These are phyloP conservation scores for Rhexocercosporidium sp. DNA, from an alignment of 2,329 filamentous ascomycete genomes.

Conservation along the genomic window DNA sequence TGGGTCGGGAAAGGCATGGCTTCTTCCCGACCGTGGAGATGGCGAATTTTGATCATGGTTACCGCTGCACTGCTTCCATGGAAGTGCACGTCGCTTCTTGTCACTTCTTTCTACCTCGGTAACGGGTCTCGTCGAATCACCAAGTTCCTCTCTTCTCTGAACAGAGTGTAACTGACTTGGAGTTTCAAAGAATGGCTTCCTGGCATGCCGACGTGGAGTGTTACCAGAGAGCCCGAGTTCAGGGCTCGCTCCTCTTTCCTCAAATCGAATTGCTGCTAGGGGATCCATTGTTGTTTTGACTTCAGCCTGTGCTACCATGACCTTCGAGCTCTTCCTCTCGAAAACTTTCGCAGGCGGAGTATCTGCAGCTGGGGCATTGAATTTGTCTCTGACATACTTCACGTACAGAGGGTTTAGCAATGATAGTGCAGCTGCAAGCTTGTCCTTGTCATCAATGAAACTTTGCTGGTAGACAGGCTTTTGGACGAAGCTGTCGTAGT, in stretches of 20 bases:
- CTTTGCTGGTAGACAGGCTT: conserved; percentile 32
- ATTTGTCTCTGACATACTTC: not conserved
- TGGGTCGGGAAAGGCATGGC: not conserved
- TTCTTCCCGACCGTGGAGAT: not conserved
- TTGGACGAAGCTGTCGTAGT: conserved; percentile 44
- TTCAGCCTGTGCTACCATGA: not conserved
- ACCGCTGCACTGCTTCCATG: not conserved
- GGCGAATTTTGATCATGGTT: not conserved
- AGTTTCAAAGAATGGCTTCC: conserved; percentile 30
- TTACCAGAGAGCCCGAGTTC: not conserved
- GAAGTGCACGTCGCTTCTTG: not conserved
- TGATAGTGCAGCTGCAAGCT: conserved; percentile 25
- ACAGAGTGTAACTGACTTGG: conserved; percentile 25
- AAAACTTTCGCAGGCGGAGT: too few relatives aligned
- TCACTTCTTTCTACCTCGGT: not conserved
- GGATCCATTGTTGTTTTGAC: not conserved
- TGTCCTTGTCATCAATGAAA: conserved; percentile 28
- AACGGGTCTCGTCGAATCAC: not conserved
- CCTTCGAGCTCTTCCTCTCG: not conserved
- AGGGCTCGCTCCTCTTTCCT: not conserved
- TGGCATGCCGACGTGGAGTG: not conserved
- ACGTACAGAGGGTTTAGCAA: conserved; percentile 23
- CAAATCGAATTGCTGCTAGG: not conserved
- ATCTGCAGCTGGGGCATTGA: not conserved
- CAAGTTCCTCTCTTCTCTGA: not conserved